Percentiles rank a stretch among this genome's conserved stretches.
phyloP scores from a whole-genome alignment of 352 stramenopile genomes.

The Stephanocyclus meneghinianus region DNA sequence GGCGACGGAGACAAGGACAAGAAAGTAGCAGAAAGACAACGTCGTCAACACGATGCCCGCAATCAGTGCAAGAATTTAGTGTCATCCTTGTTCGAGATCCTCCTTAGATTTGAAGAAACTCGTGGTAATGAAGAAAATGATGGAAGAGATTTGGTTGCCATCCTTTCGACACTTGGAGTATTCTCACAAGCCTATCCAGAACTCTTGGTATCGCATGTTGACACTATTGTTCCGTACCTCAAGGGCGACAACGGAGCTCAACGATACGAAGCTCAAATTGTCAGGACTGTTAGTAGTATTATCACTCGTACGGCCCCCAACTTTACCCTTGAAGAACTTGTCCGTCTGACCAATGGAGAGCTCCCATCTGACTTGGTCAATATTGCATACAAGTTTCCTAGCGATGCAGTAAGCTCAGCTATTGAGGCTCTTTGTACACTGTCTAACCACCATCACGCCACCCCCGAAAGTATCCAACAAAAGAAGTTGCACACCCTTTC shows the following conservation, averaged over 20 bases:
- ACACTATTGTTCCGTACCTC: constrained; percentile 82
- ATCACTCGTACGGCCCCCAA: constrained; percentile 49
- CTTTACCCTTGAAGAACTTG: constrained; percentile 57
- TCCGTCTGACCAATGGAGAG: constrained; percentile 42
- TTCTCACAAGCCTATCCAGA: constrained; percentile 75
- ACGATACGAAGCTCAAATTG: constrained; percentile 69
- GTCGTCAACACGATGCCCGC: constrained; percentile 48
- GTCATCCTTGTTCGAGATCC: constrained; percentile 70
- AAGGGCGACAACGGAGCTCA: constrained; percentile 76
- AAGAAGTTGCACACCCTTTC: constrained; percentile 65
- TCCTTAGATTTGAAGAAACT: constrained; percentile 80
- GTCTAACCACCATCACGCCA: constrained; percentile 52
- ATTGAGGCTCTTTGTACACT: constrained; percentile 66
- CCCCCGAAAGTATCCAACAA: constrained; percentile 42
- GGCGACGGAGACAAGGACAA: constrained; percentile 69
- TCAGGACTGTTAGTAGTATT: constrained; percentile 65
- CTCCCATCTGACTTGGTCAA: constrained; percentile 70
- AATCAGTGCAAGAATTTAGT: constrained; percentile 71
- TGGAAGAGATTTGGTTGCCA: constrained; percentile 71
- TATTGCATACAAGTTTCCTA: constrained; percentile 77
- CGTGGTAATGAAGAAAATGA: constrained; percentile 52
- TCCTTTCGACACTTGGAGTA: constrained; percentile 75
- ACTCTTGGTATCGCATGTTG: constrained; percentile 75
- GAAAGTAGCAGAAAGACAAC: constrained; percentile 60
- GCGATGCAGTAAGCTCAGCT: constrained; percentile 58